Base-by-base conservation (phyloP, 352 stramenopile genomes). In the Phytophthora uliginosa region DNA sequence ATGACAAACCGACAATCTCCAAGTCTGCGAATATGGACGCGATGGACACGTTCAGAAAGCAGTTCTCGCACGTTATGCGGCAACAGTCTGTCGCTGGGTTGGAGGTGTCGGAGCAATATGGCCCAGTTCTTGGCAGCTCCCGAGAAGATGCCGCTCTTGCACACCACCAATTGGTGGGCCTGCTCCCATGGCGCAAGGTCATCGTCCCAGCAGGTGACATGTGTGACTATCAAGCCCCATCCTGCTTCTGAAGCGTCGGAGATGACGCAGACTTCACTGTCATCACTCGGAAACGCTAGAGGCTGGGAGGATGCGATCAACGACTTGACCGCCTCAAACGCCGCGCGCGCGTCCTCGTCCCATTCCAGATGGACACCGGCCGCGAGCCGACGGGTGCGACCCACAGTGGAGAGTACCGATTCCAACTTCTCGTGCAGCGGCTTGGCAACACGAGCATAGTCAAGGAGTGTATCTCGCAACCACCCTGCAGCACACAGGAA, bases 11-110 rank as follows among this genome's bases (percentile, higher is more conserved):
- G 17, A 65, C 50, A 7, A 77, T 36, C 12, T 77, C 59, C 33
- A 74, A n/a, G 10, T 71, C 65, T 7, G 64, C 70, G 62, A 74
- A 70, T 22, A 77, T 45, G 3, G 65, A 74, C 18, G 70, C 65
- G 18, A 77, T 40, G 18, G 70, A 77, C 8, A 77, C 53, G 38
- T 74, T 77, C 9, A 77, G n/a, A 45, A 74, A 77, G 36, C 70
- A 77, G 42, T 77, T 66, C 34, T 77, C 66, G 56, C 70, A 77
- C 10, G 59, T 73, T 15, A 77, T 54, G n/a, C 64, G 64, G 47
- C 70, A 77, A 31, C 70, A 77, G 6, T 74, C 42, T 18, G 65
- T 63, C 1, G 40, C 58, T 8, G 54, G 64, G 45, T 70, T 54
- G 8, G 63, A 73, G 7, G 40, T 54, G 38, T 77, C 47, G 5